phyloP scores from a whole-genome alignment of 768 basidiomycete species.

The Chiua virens region DNA sequence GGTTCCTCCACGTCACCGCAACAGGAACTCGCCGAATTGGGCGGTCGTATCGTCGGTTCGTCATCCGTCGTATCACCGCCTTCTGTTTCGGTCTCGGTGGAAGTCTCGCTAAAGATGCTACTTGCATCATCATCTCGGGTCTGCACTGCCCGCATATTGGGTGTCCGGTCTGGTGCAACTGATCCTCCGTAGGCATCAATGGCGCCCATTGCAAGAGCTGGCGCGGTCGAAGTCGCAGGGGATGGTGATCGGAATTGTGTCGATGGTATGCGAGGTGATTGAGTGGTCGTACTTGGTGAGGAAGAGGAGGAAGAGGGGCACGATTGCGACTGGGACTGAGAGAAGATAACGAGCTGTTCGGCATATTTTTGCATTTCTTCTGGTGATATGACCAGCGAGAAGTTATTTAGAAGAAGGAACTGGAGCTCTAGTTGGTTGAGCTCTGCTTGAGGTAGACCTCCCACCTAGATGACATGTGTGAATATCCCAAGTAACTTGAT shows the following conservation, averaged over 20 bases:
- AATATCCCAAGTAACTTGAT: neutral
- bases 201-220: conserved; percentile 53
- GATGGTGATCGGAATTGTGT: conserved; percentile 18
- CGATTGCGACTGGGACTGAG: conserved; percentile 45
- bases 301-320: conserved; percentile 23
- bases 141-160: conserved; percentile 22
- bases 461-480: conserved; percentile 58
- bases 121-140: conserved; percentile 33
- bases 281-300: conserved; percentile 20
- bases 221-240: conserved; percentile 28
- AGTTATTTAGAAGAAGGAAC: conserved; percentile 95
- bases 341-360: conserved; percentile 80
- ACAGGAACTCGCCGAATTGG: conserved; percentile 39
- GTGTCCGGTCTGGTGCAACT: conserved; percentile 35
- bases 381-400: conserved; percentile 79
- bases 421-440: conserved; percentile 97
- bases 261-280: conserved; percentile 19
- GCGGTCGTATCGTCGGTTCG: conserved; percentile 76
- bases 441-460: conserved; percentile 88
- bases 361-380: conserved; percentile 96
- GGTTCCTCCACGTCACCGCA: conserved; percentile 39
- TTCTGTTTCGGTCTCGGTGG: conserved; percentile 50
- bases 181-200: conserved; percentile 51
- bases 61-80: conserved; percentile 70
- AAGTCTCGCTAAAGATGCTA: conserved; percentile 39